Evolutionary conservation across 2,329 filamentous ascomycete species (phyloP).

Genomic region (Colletotrichum tofieldiae): DNA sequence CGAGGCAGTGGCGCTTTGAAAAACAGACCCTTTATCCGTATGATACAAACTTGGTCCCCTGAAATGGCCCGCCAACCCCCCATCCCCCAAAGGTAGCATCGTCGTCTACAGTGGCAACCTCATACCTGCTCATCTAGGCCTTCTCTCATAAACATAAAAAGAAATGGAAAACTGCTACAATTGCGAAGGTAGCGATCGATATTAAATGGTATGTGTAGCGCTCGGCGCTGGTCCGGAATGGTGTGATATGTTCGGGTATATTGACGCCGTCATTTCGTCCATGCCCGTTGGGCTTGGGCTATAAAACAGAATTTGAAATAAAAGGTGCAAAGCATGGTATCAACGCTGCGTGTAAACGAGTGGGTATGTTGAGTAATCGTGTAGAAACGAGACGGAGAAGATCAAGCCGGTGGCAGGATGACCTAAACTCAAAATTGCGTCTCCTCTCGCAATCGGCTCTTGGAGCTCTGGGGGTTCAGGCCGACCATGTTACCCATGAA

Average conservation of each 20-base stretch:
- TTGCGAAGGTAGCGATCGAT: slow-evolving; percentile 21
- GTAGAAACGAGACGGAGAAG: neutral
- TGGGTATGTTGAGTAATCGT: slow-evolving; percentile 50
- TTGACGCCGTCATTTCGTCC: slow-evolving; percentile 38
- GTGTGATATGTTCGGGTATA: slow-evolving; percentile 42
- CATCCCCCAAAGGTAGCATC: neutral
- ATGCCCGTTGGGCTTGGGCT: slow-evolving; percentile 11
- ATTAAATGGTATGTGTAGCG: slow-evolving; percentile 40
- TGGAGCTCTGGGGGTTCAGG: slow-evolving; percentile 66
- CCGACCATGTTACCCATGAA: slow-evolving; percentile 67
- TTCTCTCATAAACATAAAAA: slow-evolving; percentile 14
- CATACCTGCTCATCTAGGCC: neutral
- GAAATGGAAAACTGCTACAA: neutral
- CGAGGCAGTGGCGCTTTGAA: neutral
- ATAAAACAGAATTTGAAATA: slow-evolving; percentile 34
- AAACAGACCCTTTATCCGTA: neutral
- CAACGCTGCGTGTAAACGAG: slow-evolving; percentile 49
- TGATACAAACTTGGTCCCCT: slow-evolving; percentile 16
- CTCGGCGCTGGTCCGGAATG: slow-evolving; percentile 45
- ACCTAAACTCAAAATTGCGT: slow-evolving; percentile 60
- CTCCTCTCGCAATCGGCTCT: slow-evolving; percentile 70
- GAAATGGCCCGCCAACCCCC: slow-evolving; percentile 8
- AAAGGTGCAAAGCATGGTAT: slow-evolving; percentile 40
- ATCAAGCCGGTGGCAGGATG: slow-evolving; percentile 44
- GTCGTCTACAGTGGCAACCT: neutral